phyloP scores from a whole-genome alignment of 805 yeast genomes.

The Ogataea siamensis region DNA sequence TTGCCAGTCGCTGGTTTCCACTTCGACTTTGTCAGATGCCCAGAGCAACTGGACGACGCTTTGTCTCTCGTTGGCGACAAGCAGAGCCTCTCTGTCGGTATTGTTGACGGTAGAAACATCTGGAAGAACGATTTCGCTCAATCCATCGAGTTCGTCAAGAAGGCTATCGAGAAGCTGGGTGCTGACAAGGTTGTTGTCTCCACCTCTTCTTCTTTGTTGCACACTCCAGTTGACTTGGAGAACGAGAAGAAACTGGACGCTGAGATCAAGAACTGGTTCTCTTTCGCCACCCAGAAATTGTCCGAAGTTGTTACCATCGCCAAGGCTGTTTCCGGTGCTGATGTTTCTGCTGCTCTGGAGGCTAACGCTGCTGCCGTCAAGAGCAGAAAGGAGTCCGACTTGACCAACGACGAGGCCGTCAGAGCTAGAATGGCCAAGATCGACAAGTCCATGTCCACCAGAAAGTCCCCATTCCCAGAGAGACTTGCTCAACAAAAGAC shows the following conservation, averaged over 20 bases:
- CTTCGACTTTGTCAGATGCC: conserved; percentile 93
- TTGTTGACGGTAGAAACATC: conserved; percentile 98
- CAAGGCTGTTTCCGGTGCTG: conserved; percentile 79
- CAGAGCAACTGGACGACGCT: conserved; percentile 91
- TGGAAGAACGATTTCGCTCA: conserved; percentile 96
- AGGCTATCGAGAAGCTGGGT: conserved; percentile 84
- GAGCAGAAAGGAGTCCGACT: conserved; percentile 80
- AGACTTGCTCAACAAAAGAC: conserved; percentile 87
- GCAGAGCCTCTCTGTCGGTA: conserved; percentile 92
- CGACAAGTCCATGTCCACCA: conserved; percentile 72
- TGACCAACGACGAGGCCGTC: conserved; percentile 91
- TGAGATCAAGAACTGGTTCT: conserved; percentile 95
- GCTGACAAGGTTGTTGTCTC: conserved; percentile 86
- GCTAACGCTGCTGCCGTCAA: conserved; percentile 85
- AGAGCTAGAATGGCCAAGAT: conserved; percentile 80
- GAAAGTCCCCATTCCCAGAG: conserved; percentile 81
- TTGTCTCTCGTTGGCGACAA: conserved; percentile 59
- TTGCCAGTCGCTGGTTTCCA: conserved; percentile 95
- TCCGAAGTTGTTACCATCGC: conserved; percentile 88
- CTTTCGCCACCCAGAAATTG: conserved; percentile 96
- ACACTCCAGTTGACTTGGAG: conserved; percentile 96
- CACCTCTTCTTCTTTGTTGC: conserved; percentile 94
- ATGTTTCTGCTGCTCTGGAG: conserved; percentile 71
- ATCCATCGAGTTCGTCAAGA: conserved; percentile 77
- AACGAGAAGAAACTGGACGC: conserved; percentile 89